Base-by-base conservation (phyloP, 2,329 filamentous ascomycete genomes). In the Biscogniauxia mediterranea region DNA sequence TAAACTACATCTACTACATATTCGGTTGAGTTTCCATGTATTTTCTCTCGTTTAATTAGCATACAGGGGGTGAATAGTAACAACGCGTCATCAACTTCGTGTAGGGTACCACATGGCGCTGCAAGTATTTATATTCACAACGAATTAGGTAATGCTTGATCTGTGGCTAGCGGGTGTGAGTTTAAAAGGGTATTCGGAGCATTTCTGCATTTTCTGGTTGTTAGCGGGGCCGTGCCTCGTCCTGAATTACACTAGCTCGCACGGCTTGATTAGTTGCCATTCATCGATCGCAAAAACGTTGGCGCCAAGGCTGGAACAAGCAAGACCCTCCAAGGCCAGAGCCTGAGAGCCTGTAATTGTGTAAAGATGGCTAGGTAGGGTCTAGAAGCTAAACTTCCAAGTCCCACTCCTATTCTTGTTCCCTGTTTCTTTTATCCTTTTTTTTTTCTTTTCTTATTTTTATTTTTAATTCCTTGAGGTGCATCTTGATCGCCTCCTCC, bases 381-480 rank as follows among this genome's bases (percentile, higher is more conserved):
- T 46, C 38, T 46, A 46, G 38, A n/a, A 46, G 38, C 38, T 46
- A n/a, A n/a, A 46, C 17, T 46, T 46, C 32, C 23, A 23, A 23
- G 28, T 32, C 11, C 28, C 28, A 32, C 25, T 25, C 42, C 17
- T 20, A 13, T 19, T 25, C 28, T 42, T 38, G 26, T 49, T 60
- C 50, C 51, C 57, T 59, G 52, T 46, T 51, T 57, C 53, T 46
- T 57, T 62, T 56, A 56, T 38, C 55, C 9, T 57, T 59, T 52
- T 60, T 56, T 55, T 42, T 28, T 5, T 28, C 19, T 59, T 60
- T 64, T 42, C 38, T 46, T 4, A 6, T 20, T 46, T 21, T 59
- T 57, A 20, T 32, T 55, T 57, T 61, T 58, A 26, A 11, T 38
- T 32, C 38, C 15, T 60, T 52, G 55, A 23, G 51, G 25, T 57